phyloP scores from a whole-genome alignment of 108 stramenopile genomes.

The Nitzschia inconspicua region DNA sequence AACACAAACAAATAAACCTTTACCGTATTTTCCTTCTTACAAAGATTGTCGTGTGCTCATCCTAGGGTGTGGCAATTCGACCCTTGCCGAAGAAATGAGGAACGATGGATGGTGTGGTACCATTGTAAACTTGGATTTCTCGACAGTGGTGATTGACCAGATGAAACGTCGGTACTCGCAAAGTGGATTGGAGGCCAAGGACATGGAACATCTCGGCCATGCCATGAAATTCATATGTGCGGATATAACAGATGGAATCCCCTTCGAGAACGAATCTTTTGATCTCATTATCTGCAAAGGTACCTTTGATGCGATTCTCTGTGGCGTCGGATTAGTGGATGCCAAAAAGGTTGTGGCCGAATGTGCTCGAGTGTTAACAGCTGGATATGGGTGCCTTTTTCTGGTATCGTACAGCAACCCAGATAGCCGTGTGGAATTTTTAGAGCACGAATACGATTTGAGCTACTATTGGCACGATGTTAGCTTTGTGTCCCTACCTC shows the following conservation, averaged over 20 bases:
- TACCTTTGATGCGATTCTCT: conserved; percentile 74
- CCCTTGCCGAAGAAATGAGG: conserved; percentile 65
- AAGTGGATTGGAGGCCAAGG: conserved; percentile 14
- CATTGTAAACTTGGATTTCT: conserved; percentile 73
- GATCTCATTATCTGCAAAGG: conserved; percentile 84
- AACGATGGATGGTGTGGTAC: conserved; percentile 56
- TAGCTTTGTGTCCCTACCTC: too few relatives aligned
- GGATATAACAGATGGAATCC: conserved; percentile 62
- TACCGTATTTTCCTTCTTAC: conserved; percentile 38
- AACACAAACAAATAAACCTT: neutral
- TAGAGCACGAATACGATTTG: conserved; percentile 55
- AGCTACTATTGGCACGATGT: conserved; percentile 43
- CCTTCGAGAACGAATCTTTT: conserved; percentile 63
- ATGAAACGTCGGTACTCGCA: conserved; percentile 54
- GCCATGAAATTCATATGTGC: conserved; percentile 63
- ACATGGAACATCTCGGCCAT: conserved; percentile 1
- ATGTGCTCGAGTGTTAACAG: conserved; percentile 54
- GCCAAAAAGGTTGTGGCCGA: conserved; percentile 47
- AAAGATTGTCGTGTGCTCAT: conserved; percentile 47
- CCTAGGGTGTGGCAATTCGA: conserved; percentile 68
- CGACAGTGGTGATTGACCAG: conserved; percentile 64
- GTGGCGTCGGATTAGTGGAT: conserved; percentile 41
- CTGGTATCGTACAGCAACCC: conserved; percentile 65
- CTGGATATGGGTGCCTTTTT: conserved; percentile 64
- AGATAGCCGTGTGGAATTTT: conserved; percentile 67